Base-by-base conservation (phyloP, 2,329 filamentous ascomycete genomes). In the Ophiosphaerella korrae region DNA sequence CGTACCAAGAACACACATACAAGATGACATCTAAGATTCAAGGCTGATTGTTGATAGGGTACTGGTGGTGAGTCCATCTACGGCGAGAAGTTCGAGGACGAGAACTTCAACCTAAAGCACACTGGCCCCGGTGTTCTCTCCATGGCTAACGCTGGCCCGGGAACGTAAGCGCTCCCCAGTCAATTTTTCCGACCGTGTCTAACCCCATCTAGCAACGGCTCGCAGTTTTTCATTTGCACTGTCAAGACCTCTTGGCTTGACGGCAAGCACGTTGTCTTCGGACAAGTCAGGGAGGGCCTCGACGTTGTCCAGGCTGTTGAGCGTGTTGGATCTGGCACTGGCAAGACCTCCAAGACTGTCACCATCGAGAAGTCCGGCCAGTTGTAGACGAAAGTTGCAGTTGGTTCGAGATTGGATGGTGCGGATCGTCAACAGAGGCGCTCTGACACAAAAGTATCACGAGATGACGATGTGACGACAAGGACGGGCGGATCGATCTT, bases 161-260 rank as follows among this genome's bases (percentile, higher is more conserved):
- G 46, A 48, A 55, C 47, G 46, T 40, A 26, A 39, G 38, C 42
- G 3, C 26, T 7, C 16, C 16, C 5, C 23, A 3, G 21, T 3
- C 31, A 4, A 18, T 16, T 14, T 12, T 7, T 18, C 5, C 1
- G 16, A 13, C 24, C 16, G 21, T 7, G 9, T 21, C 40, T 42
- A 16, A 42, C 40, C 8, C 35, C n/a, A 8, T 23, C 7, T 87
- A 96, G 94, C 76, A 99, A 99, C 75, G 94, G 93, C 71, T 95
- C 90, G 50, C 93, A 97, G 73, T 97, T 97, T 84, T 97, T 97
- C 83, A 82, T 97, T 68, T 97, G 94, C 52, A 97, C 94, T 18
- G 90, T 96, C 43, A 82, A 88, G 37, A 97, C 94, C 13, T 92
- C 91, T 37, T 87, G 84, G 84, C 82, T 93, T 67, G 84, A 93